A percentile compares a stretch with the other conserved stretches of the same genome.
Evolutionary conservation across 495 filamentous ascomycete species (phyloP).

Genomic region (Xylaria longipes): DNA sequence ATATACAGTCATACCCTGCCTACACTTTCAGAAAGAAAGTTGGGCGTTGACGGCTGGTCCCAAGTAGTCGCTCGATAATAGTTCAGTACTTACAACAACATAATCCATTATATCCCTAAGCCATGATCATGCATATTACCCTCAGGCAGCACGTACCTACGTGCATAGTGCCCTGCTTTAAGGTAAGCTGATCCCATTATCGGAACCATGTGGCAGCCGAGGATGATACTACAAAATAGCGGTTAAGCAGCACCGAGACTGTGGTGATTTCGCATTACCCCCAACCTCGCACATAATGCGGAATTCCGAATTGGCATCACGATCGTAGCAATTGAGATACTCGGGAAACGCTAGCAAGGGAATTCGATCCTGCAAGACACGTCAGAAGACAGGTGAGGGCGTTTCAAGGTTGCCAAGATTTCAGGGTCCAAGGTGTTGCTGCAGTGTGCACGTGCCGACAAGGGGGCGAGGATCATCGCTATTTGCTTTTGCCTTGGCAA

Average conservation of each 20-base stretch:
- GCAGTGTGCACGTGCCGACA: conserved; percentile 14
- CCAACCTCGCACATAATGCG: not conserved
- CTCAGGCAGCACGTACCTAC: not conserved
- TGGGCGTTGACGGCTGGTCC: not conserved
- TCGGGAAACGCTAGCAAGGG: conserved; percentile 2
- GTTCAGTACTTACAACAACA: not conserved
- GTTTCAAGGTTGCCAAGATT: conserved; percentile 24
- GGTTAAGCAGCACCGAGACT: not conserved
- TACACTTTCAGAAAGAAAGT: not conserved
- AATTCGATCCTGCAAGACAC: not conserved
- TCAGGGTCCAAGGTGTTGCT: conserved; percentile 20
- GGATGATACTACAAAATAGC: not conserved
- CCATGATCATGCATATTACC: not conserved
- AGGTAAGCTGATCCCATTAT: not conserved
- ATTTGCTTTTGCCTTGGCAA: conserved; percentile 23
- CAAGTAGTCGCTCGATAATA: not conserved
- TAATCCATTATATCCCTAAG: not conserved
- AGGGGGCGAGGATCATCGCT: conserved; percentile 3
- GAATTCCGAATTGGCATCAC: not conserved
- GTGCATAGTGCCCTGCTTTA: not conserved
- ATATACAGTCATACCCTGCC: too few relatives aligned
- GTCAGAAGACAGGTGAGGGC: not conserved
- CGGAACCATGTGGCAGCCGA: conserved; percentile 3
- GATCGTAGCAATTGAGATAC: conserved; percentile 12
- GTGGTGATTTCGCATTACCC: not conserved